Percentiles rank a stretch among this genome's conserved stretches.
Evolutionary conservation across 305 asterid species (phyloP).

Genomic region (Striga hermonthica): DNA sequence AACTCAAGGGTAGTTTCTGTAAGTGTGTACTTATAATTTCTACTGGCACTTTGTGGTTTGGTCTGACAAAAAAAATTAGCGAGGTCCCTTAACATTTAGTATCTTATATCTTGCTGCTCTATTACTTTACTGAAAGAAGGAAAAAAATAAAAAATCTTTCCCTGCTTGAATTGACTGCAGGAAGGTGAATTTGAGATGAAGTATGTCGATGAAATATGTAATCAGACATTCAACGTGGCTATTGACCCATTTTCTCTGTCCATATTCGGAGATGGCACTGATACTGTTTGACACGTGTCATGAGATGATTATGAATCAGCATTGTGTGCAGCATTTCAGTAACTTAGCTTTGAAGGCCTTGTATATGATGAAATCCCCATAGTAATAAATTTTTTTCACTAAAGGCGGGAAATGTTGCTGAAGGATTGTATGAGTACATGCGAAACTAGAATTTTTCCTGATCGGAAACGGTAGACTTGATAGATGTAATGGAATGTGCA

Average conservation of each 20-base stretch:
- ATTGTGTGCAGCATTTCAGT: not conserved
- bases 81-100: conserved; percentile 26
- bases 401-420: too few species aligned
- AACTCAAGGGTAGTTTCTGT: too few species aligned
- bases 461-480: too few species aligned
- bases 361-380: not conserved
- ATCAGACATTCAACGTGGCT: conserved; percentile 59
- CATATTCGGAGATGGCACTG: conserved; percentile 48
- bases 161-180: conserved; percentile 28
- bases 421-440: too few species aligned
- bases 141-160: too few species aligned
- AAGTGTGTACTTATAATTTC: too few species aligned
- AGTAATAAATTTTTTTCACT: too few species aligned
- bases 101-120: not conserved
- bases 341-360: not conserved
- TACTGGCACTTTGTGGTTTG: not conserved
- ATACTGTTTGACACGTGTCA: conserved; percentile 34
- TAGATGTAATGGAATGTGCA: too few species aligned
- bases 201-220: conserved; percentile 55
- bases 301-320: too few species aligned
- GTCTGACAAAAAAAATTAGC: not conserved
- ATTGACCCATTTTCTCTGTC: conserved; percentile 74
- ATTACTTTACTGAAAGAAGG: not conserved
- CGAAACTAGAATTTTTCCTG: too few species aligned
- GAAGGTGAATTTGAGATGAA: conserved; percentile 87